Base-by-base conservation (phyloP, 2,329 filamentous ascomycete genomes). In the Cercospora janseana region DNA sequence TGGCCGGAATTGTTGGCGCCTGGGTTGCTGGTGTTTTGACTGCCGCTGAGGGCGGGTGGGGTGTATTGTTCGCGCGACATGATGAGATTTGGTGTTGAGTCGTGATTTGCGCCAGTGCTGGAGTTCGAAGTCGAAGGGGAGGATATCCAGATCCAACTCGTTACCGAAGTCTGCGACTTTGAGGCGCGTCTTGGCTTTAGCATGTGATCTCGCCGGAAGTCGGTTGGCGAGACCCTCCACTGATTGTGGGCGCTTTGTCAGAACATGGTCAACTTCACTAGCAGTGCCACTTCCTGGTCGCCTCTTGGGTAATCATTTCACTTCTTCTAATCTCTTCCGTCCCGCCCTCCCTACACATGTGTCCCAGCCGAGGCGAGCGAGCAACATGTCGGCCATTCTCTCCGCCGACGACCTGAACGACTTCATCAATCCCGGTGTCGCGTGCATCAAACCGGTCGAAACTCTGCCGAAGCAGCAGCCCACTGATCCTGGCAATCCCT, bases 391-490 rank as follows among this genome's bases (percentile, higher is more conserved):
- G 68, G 93, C 93, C 56, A 98, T 98, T 65, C 86, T 98, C 64
- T 97, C 91, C 49, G 86, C 87, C 65, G 92, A 98, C 75, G 91
- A 96, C 70, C 79, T 98, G 55, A 98, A 98, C 77, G 93, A 98
- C 77, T 98, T 98, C 75, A 98, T 98, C 68, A 93, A 88, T 50
- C 93, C 93, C 10, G 91, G 92, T 56, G 91, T 98, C 65, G 93
- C 93, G 56, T 98, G 93, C 73, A 97, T 98, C 71, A 97, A 98
- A 67, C 93, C 93, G 21, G 80, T 98, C 67, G 93, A 98, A 70
- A 94, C 89, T 2, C 81, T 98, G 10, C 92, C 93, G 2, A 71
- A 78, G 42, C 77, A 79, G 58, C 72, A 79, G 26, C 70, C 79
- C 43, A 70, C 73, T 23, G 57, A 58, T 2, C 32, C 45, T 34